Evolutionary conservation across 2,329 filamentous ascomycete genomes (phyloP).

Genomic region (Podosphaera fusca): DNA sequence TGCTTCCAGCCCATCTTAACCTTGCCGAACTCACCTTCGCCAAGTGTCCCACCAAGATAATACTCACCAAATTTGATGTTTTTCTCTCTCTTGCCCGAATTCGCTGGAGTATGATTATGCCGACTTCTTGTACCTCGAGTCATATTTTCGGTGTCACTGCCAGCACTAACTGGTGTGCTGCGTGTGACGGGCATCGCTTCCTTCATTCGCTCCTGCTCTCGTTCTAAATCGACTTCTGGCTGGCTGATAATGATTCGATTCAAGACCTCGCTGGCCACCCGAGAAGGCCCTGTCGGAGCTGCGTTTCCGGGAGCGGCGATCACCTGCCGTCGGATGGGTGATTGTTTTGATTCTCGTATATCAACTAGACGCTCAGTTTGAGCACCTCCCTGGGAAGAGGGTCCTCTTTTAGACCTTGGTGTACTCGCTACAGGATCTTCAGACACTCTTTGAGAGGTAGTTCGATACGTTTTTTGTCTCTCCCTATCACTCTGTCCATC

Average conservation of each 20-base stretch:
- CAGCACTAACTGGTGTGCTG: slow-evolving; percentile 21
- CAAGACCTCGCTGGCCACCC: slow-evolving; percentile 59
- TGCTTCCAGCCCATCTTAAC: slow-evolving; percentile 98
- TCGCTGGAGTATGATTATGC: slow-evolving; percentile 26
- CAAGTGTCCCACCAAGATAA: slow-evolving; percentile 82
- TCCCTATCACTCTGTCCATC: slow-evolving; percentile 11
- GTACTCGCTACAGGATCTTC: slow-evolving; percentile 19
- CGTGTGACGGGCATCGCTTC: slow-evolving; percentile 28
- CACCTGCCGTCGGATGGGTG: slow-evolving; percentile 15
- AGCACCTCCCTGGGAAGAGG: slow-evolving; percentile 21
- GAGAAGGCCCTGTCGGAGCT: slow-evolving; percentile 34
- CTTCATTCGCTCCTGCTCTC: slow-evolving; percentile 45
- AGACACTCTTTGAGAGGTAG: slow-evolving; percentile 17
- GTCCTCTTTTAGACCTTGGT: slow-evolving; percentile 23
- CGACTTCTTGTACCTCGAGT: slow-evolving; percentile 26
- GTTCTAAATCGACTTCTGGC: slow-evolving; percentile 47
- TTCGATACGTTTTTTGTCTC: slow-evolving; percentile 18
- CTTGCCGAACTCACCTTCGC: slow-evolving; percentile 95
- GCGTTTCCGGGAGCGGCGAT: slow-evolving; percentile 20
- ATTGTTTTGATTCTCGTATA: slow-evolving; percentile 19
- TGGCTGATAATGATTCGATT: slow-evolving; percentile 57
- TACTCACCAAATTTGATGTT: slow-evolving; percentile 86
- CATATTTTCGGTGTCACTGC: slow-evolving; percentile 23
- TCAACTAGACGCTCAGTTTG: slow-evolving; percentile 20
- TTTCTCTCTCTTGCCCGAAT: slow-evolving; percentile 33